Base-by-base conservation (phyloP, 192 early-diverging fungal genomes). In the Umbelopsis isabellina region DNA sequence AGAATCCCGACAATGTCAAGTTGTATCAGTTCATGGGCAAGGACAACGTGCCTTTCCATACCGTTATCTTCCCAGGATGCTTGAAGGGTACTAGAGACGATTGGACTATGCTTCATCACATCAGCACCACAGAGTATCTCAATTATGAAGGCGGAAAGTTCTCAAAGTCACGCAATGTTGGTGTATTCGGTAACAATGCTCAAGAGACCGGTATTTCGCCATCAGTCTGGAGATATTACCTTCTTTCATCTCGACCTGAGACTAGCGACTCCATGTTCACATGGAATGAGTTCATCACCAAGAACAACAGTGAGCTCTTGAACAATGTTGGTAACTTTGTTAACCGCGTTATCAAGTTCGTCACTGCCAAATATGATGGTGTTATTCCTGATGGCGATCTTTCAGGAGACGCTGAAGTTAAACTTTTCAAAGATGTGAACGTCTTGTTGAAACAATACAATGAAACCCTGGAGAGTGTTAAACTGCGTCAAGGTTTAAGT, bases 1-100 rank as follows among this genome's bases (percentile, higher is more conserved):
- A 97, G 86, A 98, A 99, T 83, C 96, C 96, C 0, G 85, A 95
- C 21, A 78, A 99, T 50, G 96, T 99, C 64, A 86, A 94, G 79
- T 87, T 98, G 74, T 98, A 93, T 85, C 97, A 99, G 85, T 99
- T 99, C 78, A 98, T 99, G 97, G 98, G 98, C 73, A 99, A 99
- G 84, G 98, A 99, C 80, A 99, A 99, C 68, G 96, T 99, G 20
- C 95, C 95, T 46, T 99, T 99, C 90, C 98, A 99, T 78, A 94
- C 97, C 2, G 93, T 98, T 46, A 87, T 99, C 53, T 99, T 98
- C 91, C 98, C 98, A 35, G 91, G 87, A 66, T 81, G 90, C 21
- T 80, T 97, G 84, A 82, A 96, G 20, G 95, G 91, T 67, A 91
- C 96, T 4, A 86, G 86, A 37, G 97, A 98, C 46, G 69, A 89